Percentiles rank a stretch among this genome's conserved stretches.
These are phyloP conservation scores for Cercophora samala DNA, from an alignment of 495 filamentous ascomycete genomes.

Conservation along the genomic window DNA sequence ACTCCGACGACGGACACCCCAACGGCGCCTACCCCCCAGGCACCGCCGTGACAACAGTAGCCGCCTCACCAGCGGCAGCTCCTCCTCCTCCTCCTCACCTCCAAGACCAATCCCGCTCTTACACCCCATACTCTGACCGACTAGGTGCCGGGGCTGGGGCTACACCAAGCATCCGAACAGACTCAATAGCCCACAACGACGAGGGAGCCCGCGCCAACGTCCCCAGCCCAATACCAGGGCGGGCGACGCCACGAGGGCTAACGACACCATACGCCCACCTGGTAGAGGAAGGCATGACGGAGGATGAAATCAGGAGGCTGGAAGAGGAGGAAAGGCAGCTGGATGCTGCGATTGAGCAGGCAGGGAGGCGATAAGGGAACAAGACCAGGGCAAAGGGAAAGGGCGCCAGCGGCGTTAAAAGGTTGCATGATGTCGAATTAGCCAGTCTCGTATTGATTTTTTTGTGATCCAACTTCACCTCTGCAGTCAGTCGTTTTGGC, in stretches of 20 bases:
- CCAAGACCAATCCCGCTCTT: constrained; percentile 26
- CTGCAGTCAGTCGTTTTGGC: not conserved
- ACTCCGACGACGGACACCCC: constrained; percentile 36
- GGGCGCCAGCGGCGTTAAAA: not conserved
- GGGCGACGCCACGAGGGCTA: constrained; percentile 27
- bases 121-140: constrained; percentile 40
- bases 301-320: constrained; percentile 43
- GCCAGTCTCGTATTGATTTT: not conserved
- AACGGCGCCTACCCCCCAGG: constrained; percentile 8
- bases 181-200: constrained; percentile 15
- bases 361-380: constrained; percentile 25
- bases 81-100: not conserved
- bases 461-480: not conserved
- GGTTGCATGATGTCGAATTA: not conserved
- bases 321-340: constrained; percentile 50
- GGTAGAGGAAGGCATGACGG: constrained; percentile 52
- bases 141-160: constrained; percentile 10
- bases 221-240: constrained; percentile 23
- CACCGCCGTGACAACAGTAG: constrained; percentile 5
- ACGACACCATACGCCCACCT: constrained; percentile 42
- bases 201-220: constrained; percentile 12
- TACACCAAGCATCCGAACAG: constrained; percentile 20
- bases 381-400: not conserved
- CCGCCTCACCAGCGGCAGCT: constrained; percentile 3
- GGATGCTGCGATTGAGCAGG: constrained; percentile 47